Evolutionary conservation across 2,329 filamentous ascomycete species (phyloP), one percentile per base, ranked within the genome.

Genomic region (Colletotrichum spinosum): DNA sequence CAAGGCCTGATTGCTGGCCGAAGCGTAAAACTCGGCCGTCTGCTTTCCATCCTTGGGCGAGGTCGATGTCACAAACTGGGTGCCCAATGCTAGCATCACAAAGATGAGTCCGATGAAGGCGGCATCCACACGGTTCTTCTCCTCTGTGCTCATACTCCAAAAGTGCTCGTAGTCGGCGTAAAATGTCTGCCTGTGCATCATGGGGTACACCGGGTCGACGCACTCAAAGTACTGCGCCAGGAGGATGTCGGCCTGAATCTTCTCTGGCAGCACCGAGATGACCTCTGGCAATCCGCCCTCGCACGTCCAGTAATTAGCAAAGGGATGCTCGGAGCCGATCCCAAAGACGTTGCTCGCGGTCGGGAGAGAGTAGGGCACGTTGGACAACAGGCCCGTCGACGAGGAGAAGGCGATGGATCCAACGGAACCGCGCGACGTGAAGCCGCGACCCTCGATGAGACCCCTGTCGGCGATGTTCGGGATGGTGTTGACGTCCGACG

Each of bases 281-380:
- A 94, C 91, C 76, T 95, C 92, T 8, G 87, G 83, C 15, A 95
- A 79, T 0, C 91, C 92, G 52, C 92, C 92, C 67, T 90, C 86
- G 72, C 90, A 92, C 3, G 91, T 94, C 92, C 92, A 95, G 76
- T 94, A 94, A 73, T 94, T 94, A 72, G 90, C 89, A 73, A 94
- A 94, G 0, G 91, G 91, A 73, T 93, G 91, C 73, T 93, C 90
- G 1, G 90, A 89, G 12, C 90, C 91, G 68, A 93, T 88, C n/a
- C 92, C 92, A 73, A 94, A 94, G 60, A 94, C 90, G 69, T 92
- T 93, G 60, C 90, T 92, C 2, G 90, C 89, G 7, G 88, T 88
- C 9, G 90, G 87, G 46, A 87, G 83, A 0, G 91, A 91, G 73
- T 91, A 92, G 0, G 91, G 90, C 3, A 93, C 85, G 72, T 92